These are phyloP conservation scores for Fusarium xylarioides DNA, from an alignment of 2,329 filamentous ascomycete genomes.

Conservation along the genomic window DNA sequence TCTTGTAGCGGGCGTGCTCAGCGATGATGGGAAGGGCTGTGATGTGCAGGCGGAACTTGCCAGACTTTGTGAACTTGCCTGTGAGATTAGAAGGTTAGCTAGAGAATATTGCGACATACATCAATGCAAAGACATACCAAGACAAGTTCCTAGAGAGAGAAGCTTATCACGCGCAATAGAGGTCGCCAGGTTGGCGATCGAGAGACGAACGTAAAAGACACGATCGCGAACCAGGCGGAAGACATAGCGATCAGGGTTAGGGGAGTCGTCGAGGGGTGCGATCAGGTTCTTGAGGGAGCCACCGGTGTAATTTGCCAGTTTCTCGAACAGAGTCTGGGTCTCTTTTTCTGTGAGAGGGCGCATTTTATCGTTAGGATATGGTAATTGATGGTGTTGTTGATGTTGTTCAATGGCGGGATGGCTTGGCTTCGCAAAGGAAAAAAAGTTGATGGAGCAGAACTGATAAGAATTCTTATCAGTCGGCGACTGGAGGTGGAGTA, in stretches of 20 bases:
- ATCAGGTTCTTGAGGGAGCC: conserved; percentile 86
- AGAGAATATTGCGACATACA: background rate
- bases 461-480: conserved; percentile 39
- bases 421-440: conserved; percentile 24
- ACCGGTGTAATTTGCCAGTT: conserved; percentile 94
- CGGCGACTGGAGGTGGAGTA: background rate
- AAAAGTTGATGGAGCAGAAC: conserved; percentile 32
- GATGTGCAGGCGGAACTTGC: conserved; percentile 94
- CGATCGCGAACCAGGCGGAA: conserved; percentile 85
- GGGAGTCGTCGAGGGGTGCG: conserved; percentile 72
- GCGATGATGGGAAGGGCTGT: conserved; percentile 88
- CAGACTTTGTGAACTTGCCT: conserved; percentile 96
- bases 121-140: conserved; percentile 58
- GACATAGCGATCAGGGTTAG: conserved; percentile 79
- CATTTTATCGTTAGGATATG: conserved; percentile 62
- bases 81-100: conserved; percentile 15
- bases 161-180: conserved; percentile 84
- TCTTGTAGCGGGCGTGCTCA: conserved; percentile 92
- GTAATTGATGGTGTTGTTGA: conserved; percentile 4
- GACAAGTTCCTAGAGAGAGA: conserved; percentile 86
- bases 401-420: conserved; percentile 14
- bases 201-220: conserved; percentile 92
- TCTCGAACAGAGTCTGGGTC: conserved; percentile 85
- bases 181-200: conserved; percentile 89
- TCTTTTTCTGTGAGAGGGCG: conserved; percentile 82